Evolutionary conservation across 805 yeast genomes (phyloP), one percentile per base, ranked within the genome.

Genomic region (Komagataella pseudopastoris): DNA sequence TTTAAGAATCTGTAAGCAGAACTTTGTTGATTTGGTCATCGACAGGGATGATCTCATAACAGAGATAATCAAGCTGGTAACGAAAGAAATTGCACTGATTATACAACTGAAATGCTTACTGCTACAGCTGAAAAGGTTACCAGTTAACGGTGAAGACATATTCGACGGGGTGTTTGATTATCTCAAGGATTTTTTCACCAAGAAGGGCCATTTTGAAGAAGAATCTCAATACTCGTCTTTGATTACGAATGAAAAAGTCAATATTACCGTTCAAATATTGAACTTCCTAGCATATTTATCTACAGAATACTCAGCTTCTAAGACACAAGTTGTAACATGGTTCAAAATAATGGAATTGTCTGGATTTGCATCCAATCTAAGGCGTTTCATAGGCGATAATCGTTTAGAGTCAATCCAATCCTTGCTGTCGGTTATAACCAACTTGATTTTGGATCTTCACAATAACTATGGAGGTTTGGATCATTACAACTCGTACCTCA

Each of bases 391-490:
- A 30, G 14, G 39, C 39, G 5, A 30, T 14, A 30, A 14, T 14
- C 14, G 23, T 12, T 14, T 23, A 12, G n/a, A 17, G 39, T 17
- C 8, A 18, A 30, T 44, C 6, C n/a, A 44, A 22, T 49, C 17
- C 4, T 44, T 17, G 5, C 6, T 23, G 12, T 30, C 12, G 8
- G 12, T 16, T 12, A 51, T 22, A 39, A 47, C 30, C 23, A 39
- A 16, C 22, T 59, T 78, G 23, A 63, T 83, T 44, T 59, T 85
- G 22, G 88, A 86, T 50, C 65, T 83, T 53, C 77, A 80, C 46
- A 71, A 74, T 44, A 70, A 75, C 39, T 69, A 66, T 50, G 76
- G 74, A 16, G 60, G 73, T 1, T 60, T 75, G 18, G 64, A 68
- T 24, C 63, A 69, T 44, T 58, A 64, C 1, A 53, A 68, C 1